These are phyloP conservation scores for Pythium phragmitis DNA, from an alignment of 352 stramenopile species.

Conservation along the genomic window DNA sequence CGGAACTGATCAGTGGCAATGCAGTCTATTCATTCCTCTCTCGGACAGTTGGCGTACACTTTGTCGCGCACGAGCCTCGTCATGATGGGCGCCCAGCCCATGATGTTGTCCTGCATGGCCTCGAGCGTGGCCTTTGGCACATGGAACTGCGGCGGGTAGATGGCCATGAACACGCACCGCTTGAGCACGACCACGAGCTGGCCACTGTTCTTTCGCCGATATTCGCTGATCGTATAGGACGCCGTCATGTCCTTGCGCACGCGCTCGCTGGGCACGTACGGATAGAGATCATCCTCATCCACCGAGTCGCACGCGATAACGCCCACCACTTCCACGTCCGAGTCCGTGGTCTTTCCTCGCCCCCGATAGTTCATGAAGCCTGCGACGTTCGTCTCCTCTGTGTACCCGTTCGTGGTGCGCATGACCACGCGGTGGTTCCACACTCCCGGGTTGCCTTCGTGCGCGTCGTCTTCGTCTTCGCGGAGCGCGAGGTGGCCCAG, in stretches of 20 bases:
- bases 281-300: slow-evolving; percentile 44
- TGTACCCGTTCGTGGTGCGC: slow-evolving; percentile 21
- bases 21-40: too few species aligned
- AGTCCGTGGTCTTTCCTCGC: not conserved
- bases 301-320: slow-evolving; percentile 51
- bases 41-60: not conserved
- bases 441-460: slow-evolving; percentile 14
- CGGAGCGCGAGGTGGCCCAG: slow-evolving; percentile 41
- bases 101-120: slow-evolving; percentile 14
- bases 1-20: too few species aligned
- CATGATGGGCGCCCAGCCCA: slow-evolving; percentile 9
- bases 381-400: slow-evolving; percentile 43
- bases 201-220: not conserved
- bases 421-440: slow-evolving; percentile 38
- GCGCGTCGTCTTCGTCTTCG: slow-evolving; percentile 33
- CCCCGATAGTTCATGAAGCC: slow-evolving; percentile 24
- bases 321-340: slow-evolving; percentile 12
- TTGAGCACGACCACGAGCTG: slow-evolving; percentile 26
- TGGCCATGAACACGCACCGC: slow-evolving; percentile 16
- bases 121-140: slow-evolving; percentile 1
- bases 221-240: slow-evolving; percentile 20
- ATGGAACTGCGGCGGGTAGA: slow-evolving; percentile 19
- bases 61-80: slow-evolving; percentile 14
- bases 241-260: slow-evolving; percentile 40
- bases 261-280: slow-evolving; percentile 41